Conservation (phyloP, 345 rosid species). For the Arabis alpina region DNA sequence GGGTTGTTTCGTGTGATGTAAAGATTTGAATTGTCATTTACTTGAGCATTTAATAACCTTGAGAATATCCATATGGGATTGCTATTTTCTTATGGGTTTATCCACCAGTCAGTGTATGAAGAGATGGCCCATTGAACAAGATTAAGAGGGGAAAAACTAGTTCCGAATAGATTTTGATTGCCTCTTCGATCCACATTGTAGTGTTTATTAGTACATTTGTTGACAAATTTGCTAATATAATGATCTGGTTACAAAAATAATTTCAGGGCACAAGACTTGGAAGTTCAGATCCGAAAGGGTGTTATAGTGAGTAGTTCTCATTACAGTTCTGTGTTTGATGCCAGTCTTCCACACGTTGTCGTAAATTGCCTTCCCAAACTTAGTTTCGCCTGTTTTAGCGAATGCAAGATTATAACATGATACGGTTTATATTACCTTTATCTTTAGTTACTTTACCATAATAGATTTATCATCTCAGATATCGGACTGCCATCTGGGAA, state of each 20-base stretch:
- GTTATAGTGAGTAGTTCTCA: slow-evolving; percentile 74
- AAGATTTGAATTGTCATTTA: slow-evolving; percentile 11
- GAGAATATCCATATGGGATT: slow-evolving; percentile 16
- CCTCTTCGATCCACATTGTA: neutral
- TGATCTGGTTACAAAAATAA: slow-evolving; percentile 35
- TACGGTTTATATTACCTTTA: neutral
- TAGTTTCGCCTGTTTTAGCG: neutral
- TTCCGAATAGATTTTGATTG: neutral
- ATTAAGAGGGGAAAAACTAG: neutral
- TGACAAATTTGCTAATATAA: neutral
- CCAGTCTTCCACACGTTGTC: neutral
- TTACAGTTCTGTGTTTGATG: slow-evolving; percentile 8
- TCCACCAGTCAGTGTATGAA: neutral
- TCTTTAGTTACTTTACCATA: slow-evolving; percentile 17
- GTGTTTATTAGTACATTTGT: slow-evolving; percentile 9
- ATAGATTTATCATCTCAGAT: slow-evolving; percentile 51
- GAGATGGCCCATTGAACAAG: slow-evolving; percentile 9
- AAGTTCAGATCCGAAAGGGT: slow-evolving; percentile 99
- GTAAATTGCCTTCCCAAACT: slow-evolving; percentile 8
- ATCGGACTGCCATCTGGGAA: slow-evolving; percentile 98
- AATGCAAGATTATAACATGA: slow-evolving; percentile 6
- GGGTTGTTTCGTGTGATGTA: too few species aligned
- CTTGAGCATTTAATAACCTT: slow-evolving; percentile 34
- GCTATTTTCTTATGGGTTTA: too few species aligned
- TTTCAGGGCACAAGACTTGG: slow-evolving; percentile 96